Evolutionary conservation across 1,284 basidiomycete species (phyloP).

Genomic region (Neolentinus lepideus): DNA sequence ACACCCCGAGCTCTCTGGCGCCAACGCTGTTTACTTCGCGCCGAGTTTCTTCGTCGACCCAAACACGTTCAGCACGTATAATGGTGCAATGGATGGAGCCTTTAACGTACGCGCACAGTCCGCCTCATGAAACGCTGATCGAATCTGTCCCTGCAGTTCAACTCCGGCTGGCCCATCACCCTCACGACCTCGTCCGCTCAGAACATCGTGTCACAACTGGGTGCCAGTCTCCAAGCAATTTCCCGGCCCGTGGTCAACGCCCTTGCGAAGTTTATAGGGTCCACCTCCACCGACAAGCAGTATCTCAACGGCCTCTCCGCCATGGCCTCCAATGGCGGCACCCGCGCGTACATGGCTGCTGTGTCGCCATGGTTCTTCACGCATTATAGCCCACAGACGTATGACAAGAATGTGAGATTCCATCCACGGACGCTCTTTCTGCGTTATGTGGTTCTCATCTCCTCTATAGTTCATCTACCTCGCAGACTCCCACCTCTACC

Average conservation of each 20-base stretch:
- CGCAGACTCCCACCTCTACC: slow-evolving; percentile 63
- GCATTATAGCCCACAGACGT: slow-evolving; percentile 56
- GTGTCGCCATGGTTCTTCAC: slow-evolving; percentile 67
- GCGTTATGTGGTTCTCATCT: background rate
- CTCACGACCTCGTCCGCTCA: slow-evolving; percentile 38
- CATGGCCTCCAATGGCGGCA: slow-evolving; percentile 13
- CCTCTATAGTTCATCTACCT: slow-evolving; percentile 33
- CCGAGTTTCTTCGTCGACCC: slow-evolving; percentile 63
- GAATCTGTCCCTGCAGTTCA: slow-evolving; percentile 37
- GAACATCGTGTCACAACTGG: slow-evolving; percentile 16
- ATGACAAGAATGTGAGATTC: slow-evolving; percentile 71
- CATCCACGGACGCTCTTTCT: background rate
- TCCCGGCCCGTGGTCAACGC: slow-evolving; percentile 22
- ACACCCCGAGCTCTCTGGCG: slow-evolving; percentile 36
- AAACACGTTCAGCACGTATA: slow-evolving; percentile 38
- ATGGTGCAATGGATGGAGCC: slow-evolving; percentile 47
- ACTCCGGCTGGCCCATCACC: slow-evolving; percentile 58
- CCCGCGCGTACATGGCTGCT: slow-evolving; percentile 21
- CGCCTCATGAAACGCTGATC: background rate
- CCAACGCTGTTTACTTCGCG: slow-evolving; percentile 50
- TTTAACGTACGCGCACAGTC: slow-evolving; percentile 42
- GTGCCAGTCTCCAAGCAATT: slow-evolving; percentile 15
- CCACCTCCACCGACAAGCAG: slow-evolving; percentile 40
- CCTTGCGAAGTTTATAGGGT: slow-evolving; percentile 30
- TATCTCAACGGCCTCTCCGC: slow-evolving; percentile 19